A percentile compares a stretch with the other conserved stretches of the same genome.
Conservation (phyloP, 2,329 filamentous ascomycete genomes). For the Magnaporthiopsis rhizophila region DNA sequence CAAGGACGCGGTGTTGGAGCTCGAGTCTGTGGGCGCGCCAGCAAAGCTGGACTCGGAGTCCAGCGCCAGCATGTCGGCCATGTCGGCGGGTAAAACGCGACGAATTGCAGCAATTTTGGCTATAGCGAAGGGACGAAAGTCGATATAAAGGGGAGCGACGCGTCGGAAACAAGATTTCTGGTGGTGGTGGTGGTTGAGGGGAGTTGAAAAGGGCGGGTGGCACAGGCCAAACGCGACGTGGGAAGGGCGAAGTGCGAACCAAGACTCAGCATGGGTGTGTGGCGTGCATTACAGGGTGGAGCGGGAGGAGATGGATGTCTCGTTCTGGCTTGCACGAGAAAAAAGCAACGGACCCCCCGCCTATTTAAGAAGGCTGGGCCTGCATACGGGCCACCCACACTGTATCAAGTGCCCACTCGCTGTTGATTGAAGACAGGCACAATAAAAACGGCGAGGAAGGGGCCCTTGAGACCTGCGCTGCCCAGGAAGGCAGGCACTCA, state of each 20-base stretch:
- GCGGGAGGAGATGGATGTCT: neutral
- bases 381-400: neutral
- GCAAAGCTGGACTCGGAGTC: conserved; percentile 20
- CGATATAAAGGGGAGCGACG: neutral
- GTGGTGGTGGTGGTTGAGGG: neutral
- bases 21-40: conserved; percentile 20
- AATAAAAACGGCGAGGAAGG: neutral
- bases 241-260: neutral
- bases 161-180: neutral
- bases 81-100: conserved; percentile 1
- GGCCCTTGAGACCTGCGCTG: too few species aligned
- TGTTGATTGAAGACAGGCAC: neutral
- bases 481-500: neutral
- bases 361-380: neutral
- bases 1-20: conserved; percentile 20
- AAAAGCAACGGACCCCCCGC: neutral
- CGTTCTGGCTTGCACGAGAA: neutral
- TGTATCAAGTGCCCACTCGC: neutral
- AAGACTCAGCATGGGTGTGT: neutral
- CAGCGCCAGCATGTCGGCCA: conserved; percentile 9
- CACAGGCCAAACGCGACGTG: conserved; percentile 7
- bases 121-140: neutral
- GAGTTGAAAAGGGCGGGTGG: neutral
- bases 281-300: neutral
- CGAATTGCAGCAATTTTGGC: neutral